phyloP scores from a whole-genome alignment of 306 rosid species.

The Casuarina cunninghamiana region DNA sequence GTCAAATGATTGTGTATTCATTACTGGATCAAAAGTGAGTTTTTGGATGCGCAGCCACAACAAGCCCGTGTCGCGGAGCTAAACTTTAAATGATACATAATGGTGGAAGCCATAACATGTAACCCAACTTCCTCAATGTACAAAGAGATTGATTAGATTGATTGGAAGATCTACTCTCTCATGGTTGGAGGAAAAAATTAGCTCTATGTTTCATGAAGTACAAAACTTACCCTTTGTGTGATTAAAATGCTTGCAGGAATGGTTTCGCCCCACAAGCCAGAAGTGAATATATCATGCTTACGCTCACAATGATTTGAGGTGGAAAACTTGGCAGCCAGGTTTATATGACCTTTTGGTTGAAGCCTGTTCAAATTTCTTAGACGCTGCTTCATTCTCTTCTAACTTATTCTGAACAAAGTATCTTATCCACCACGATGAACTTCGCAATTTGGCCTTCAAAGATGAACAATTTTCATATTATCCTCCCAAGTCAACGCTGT shows the following conservation, averaged over 20 bases:
- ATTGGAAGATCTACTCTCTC: slow-evolving; percentile 22
- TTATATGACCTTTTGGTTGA: slow-evolving; percentile 70
- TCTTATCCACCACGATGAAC: slow-evolving; percentile 98
- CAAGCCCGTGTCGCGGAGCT: not conserved
- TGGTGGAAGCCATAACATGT: slow-evolving; percentile 17
- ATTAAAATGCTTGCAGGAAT: slow-evolving; percentile 26
- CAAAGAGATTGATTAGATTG: slow-evolving; percentile 16
- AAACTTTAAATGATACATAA: slow-evolving; percentile 20
- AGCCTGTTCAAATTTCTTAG: slow-evolving; percentile 90
- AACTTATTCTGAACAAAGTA: slow-evolving; percentile 70
- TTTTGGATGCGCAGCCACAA: not conserved
- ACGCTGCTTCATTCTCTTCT: slow-evolving; percentile 82
- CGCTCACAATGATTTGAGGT: slow-evolving; percentile 66
- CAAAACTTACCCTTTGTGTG: slow-evolving; percentile 58
- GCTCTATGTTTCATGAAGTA: slow-evolving; percentile 36
- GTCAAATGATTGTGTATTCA: not conserved
- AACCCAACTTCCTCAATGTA: slow-evolving; percentile 8
- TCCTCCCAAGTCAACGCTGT: slow-evolving; percentile 1
- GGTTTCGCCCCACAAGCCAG: slow-evolving; percentile 28
- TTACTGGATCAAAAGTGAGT: not conserved
- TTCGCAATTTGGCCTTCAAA: slow-evolving; percentile 90
- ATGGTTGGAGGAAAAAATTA: slow-evolving; percentile 8
- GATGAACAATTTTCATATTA: slow-evolving; percentile 19
- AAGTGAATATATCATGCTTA: slow-evolving; percentile 23
- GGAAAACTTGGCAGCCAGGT: slow-evolving; percentile 90